Evolutionary conservation across 1,284 basidiomycete genomes (phyloP).

Genomic region (Boletus sp.): DNA sequence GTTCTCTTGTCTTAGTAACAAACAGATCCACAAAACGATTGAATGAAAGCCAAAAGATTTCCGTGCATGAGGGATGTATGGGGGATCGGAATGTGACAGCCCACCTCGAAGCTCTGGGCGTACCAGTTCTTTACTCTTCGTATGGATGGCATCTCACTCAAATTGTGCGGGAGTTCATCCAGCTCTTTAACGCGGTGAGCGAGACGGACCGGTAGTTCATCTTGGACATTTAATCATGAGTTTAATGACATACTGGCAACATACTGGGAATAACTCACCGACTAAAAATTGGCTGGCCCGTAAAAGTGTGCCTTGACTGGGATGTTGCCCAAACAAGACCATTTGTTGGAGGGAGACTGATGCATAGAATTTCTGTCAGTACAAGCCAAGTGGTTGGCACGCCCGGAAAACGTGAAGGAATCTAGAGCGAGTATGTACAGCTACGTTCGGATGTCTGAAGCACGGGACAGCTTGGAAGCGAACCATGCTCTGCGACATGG

Average conservation of each 20-base stretch:
- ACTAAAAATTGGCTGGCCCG: constrained; percentile 31
- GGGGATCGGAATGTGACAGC: constrained; percentile 26
- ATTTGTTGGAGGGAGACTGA: constrained; percentile 34
- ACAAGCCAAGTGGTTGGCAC: neutral
- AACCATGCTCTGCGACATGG: neutral
- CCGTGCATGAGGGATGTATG: neutral
- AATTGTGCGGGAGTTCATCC: constrained; percentile 88
- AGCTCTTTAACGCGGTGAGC: constrained; percentile 97
- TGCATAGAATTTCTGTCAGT: constrained; percentile 6
- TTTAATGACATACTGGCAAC: no score
- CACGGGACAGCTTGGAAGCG: neutral
- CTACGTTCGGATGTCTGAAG: no score
- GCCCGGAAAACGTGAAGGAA: neutral
- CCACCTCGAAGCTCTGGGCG: constrained; percentile 94
- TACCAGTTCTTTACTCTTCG: constrained; percentile 98
- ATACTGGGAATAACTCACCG: constrained; percentile 15
- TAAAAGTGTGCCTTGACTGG: constrained; percentile 32
- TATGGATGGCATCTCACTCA: constrained; percentile 91
- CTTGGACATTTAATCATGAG: constrained; percentile 5
- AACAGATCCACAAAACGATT: neutral
- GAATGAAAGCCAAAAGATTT: neutral
- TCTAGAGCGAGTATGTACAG: neutral
- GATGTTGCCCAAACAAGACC: constrained; percentile 34
- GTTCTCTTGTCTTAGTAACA: neutral
- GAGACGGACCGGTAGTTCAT: constrained; percentile 84